A percentile compares a stretch with the other conserved stretches of the same genome.
These are phyloP conservation scores for Ambrosia trifida DNA, from an alignment of 129 eudicot species.

Conservation along the genomic window DNA sequence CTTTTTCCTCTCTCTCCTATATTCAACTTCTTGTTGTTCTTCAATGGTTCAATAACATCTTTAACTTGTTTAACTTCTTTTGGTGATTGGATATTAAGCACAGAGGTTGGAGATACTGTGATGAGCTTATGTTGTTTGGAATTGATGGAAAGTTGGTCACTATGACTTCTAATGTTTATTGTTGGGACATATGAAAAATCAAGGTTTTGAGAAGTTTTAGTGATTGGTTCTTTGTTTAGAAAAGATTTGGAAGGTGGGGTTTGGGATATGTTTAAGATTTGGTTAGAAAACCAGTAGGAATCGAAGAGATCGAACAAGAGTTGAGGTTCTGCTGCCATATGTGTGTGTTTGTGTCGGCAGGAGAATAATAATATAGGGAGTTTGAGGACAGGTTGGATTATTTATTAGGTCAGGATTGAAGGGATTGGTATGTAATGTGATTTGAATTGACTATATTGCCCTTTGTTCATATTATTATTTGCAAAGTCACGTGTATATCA, in stretches of 20 bases:
- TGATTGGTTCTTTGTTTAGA: neutral
- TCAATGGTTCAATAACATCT: neutral
- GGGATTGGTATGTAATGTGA: neutral
- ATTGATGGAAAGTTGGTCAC: constrained; percentile 28
- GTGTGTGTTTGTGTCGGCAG: neutral
- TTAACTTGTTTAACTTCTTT: constrained; percentile 22
- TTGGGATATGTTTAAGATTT: constrained; percentile 36
- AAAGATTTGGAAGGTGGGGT: constrained; percentile 15
- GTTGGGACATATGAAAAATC: constrained; percentile 34
- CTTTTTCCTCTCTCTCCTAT: neutral
- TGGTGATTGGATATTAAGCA: constrained; percentile 28
- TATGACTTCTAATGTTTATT: constrained; percentile 39
- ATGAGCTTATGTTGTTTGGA: constrained; percentile 26
- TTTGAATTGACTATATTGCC: neutral
- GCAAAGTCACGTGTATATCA: neutral
- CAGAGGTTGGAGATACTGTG: constrained; percentile 34
- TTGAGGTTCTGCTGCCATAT: constrained; percentile 21
- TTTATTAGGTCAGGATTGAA: neutral
- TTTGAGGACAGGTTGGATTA: neutral
- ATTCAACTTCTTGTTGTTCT: neutral
- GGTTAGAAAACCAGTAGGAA: constrained; percentile 52
- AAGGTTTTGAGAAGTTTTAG: constrained; percentile 12
- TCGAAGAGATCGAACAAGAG: constrained; percentile 44
- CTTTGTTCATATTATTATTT: neutral
- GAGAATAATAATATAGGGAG: neutral